Evolutionary conservation across 2,329 filamentous ascomycete genomes (phyloP).

Genomic region (Penicillium sp.): DNA sequence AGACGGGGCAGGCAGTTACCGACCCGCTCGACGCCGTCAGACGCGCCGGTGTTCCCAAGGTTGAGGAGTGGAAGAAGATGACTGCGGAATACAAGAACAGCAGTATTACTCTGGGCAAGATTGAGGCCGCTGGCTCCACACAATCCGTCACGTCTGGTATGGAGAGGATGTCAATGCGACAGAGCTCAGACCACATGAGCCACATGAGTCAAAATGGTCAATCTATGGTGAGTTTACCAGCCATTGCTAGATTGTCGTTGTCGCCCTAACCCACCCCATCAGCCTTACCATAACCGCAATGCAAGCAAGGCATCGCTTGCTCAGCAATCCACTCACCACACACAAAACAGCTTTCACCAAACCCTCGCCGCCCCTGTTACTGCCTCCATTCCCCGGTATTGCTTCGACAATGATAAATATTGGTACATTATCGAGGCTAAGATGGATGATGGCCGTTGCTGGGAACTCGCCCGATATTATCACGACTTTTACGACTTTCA

Average conservation of each 20-base stretch:
- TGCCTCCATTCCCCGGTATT: constrained; percentile 88
- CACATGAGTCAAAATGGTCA: constrained; percentile 57
- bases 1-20: constrained; percentile 77
- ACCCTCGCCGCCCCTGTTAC: constrained; percentile 74
- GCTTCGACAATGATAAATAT: constrained; percentile 96
- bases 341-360: constrained; percentile 54
- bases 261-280: constrained; percentile 7
- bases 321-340: constrained; percentile 45
- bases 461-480: constrained; percentile 93
- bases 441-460: constrained; percentile 87
- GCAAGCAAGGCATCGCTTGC: constrained; percentile 41
- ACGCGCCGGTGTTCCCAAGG: constrained; percentile 86
- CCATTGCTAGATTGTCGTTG: neutral
- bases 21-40: constrained; percentile 86
- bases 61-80: constrained; percentile 99
- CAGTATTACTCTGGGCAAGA: constrained; percentile 93
- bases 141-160: constrained; percentile 71
- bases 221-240: constrained; percentile 51
- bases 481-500: constrained; percentile 99
- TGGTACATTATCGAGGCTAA: constrained; percentile 96
- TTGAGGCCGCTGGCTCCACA: constrained; percentile 59
- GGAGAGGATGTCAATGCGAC: constrained; percentile 78
- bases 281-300: constrained; percentile 47
- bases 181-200: constrained; percentile 53
- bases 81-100: constrained; percentile 99